Percentiles rank a stretch among this genome's conserved stretches.
These are phyloP conservation scores for Lotmaria passim DNA, from an alignment of 208 protist genomes.

Conservation along the genomic window DNA sequence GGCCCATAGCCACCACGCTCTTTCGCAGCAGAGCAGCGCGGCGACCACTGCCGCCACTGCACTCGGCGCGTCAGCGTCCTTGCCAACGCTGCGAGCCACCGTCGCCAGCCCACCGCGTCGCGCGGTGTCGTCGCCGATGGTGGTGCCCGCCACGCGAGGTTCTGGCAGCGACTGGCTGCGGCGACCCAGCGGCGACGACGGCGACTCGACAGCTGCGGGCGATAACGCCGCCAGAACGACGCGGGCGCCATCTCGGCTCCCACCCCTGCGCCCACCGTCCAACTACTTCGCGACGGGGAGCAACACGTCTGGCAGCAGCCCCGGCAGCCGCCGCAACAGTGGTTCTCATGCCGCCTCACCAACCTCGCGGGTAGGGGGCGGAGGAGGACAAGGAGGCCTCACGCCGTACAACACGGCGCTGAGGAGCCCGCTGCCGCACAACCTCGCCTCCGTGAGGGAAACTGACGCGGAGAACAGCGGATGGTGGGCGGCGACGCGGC, in stretches of 20 bases:
- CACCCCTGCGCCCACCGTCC: slow-evolving; percentile 16
- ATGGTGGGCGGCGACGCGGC: slow-evolving; percentile 32
- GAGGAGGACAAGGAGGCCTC: too few species aligned
- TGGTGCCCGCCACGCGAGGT: slow-evolving; percentile 20
- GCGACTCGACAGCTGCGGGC: neutral
- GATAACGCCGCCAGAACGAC: neutral
- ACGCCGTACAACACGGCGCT: neutral
- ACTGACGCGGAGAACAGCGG: slow-evolving; percentile 2
- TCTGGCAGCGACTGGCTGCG: neutral
- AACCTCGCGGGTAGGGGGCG: neutral
- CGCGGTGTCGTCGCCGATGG: slow-evolving; percentile 3
- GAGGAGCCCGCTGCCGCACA: neutral
- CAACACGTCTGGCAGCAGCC: slow-evolving; percentile 8
- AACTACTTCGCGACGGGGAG: slow-evolving; percentile 9
- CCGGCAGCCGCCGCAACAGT: slow-evolving; percentile 15
- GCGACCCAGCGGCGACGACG: too few species aligned
- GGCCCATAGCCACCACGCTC: too few species aligned
- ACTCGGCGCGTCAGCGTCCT: too few species aligned
- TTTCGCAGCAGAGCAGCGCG: too few species aligned
- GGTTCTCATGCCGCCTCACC: neutral
- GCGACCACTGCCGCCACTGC: too few species aligned
- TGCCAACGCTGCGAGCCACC: neutral
- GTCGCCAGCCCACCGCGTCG: neutral
- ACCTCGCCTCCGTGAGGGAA: slow-evolving; percentile 1
- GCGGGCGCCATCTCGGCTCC: neutral